Conservation (phyloP, 306 rosid genomes). For the Lablab purpureus region DNA sequence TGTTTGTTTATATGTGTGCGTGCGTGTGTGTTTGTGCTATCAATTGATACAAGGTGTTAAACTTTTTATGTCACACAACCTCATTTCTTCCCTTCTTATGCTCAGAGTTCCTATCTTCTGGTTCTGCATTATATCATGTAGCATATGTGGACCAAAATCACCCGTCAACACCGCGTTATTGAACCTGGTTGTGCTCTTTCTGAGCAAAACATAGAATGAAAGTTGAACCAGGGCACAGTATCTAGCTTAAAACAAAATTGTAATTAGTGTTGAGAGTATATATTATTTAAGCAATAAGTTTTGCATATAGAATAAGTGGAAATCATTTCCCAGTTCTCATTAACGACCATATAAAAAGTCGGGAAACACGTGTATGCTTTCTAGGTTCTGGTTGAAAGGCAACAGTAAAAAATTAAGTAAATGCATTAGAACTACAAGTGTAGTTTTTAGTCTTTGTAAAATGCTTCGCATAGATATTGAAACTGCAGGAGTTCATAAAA, state of each 20-base stretch:
- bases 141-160: not conserved
- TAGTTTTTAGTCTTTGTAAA: conserved; percentile 9
- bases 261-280: not conserved
- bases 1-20: not conserved
- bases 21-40: not conserved
- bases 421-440: not conserved
- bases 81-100: not conserved
- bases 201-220: not conserved
- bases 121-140: too few relatives aligned
- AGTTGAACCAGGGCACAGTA: not conserved
- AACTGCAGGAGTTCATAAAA: conserved; percentile 40
- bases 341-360: not conserved
- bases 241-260: not conserved
- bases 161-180: not conserved
- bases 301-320: not conserved
- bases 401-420: conserved; percentile 34
- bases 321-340: not conserved
- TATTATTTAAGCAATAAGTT: not conserved
- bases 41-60: not conserved
- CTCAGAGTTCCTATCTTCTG: not conserved
- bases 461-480: conserved; percentile 13
- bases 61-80: not conserved
- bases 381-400: conserved; percentile 25
- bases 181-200: not conserved
- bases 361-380: conserved; percentile 13